Evolutionary conservation across 345 rosid genomes (phyloP).

Genomic region (Trapa incisa): DNA sequence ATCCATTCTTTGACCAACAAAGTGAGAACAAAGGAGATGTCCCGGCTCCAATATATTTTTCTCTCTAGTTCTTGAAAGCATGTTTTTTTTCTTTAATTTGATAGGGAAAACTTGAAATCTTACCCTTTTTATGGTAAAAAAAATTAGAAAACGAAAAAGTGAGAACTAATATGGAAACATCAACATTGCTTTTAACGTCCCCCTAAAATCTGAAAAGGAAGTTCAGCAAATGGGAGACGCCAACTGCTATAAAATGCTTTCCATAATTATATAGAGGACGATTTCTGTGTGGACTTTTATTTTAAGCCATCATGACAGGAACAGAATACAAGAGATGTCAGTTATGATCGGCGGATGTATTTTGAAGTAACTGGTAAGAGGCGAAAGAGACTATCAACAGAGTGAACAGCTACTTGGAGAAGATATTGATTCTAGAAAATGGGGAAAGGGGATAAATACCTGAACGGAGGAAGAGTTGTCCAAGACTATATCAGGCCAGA

Average conservation of each 20-base stretch:
- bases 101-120: not conserved
- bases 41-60: not conserved
- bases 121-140: not conserved
- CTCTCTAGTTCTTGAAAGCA: not conserved
- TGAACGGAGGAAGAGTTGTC: slow-evolving; percentile 59
- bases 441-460: slow-evolving; percentile 18
- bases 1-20: not conserved
- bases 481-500: slow-evolving; percentile 53
- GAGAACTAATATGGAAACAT: not conserved
- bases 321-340: too few relatives aligned
- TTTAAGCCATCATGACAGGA: too few relatives aligned
- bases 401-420: not conserved
- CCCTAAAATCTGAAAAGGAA: not conserved
- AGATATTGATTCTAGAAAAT: not conserved
- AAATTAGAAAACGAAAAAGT: not conserved
- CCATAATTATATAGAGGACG: too few relatives aligned
- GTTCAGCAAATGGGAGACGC: not conserved
- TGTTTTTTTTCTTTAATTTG: not conserved
- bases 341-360: too few relatives aligned
- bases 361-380: too few relatives aligned
- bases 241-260: too few relatives aligned
- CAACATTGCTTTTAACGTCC: not conserved
- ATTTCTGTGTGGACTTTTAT: too few relatives aligned
- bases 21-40: not conserved
- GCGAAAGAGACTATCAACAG: not conserved